Evolutionary conservation across 176 grass and related monocot species (phyloP).

Genomic region (maize (Zea mays)): Zm-B73-REFERENCE-NAM-5.0 NC_050101.1:172681501-172682000

Average conservation of each 20-base stretch:
- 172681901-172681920: slow-evolving; percentile 87
- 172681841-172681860: background rate
- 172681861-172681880: slow-evolving; percentile 50
- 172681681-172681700: slow-evolving; percentile 26
- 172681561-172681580: slow-evolving; percentile 4
- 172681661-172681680: slow-evolving; percentile 49
- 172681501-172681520: slow-evolving; percentile 25
- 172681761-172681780: background rate
- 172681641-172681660: slow-evolving; percentile 14
- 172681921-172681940: slow-evolving; percentile 56
- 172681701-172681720: slow-evolving; percentile 15
- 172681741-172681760: background rate
- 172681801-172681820: slow-evolving; percentile 22
- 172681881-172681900: slow-evolving; percentile 54
- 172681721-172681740: slow-evolving; percentile 20
- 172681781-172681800: slow-evolving; percentile 8
- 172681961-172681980: slow-evolving; percentile 79
- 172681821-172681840: background rate
- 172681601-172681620: slow-evolving; percentile 4
- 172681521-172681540: background rate
- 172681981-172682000: slow-evolving; percentile 53
- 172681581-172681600: background rate
- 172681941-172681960: slow-evolving; percentile 93
- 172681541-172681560: background rate
- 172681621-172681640: background rate